These are phyloP conservation scores for Colletotrichum sp. DNA, from an alignment of 2,329 filamentous ascomycete genomes.

Conservation along the genomic window DNA sequence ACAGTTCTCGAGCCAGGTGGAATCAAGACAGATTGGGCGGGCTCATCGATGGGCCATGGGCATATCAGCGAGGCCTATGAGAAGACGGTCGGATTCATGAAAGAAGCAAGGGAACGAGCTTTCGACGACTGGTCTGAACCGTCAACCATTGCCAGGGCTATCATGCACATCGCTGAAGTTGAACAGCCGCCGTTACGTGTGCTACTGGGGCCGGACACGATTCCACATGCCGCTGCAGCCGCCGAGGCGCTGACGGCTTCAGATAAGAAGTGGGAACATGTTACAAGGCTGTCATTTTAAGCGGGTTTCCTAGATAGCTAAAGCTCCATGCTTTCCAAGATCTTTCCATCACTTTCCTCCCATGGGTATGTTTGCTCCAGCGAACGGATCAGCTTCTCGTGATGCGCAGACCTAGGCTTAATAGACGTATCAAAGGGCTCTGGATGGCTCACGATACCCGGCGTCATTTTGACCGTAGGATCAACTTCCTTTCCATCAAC, in stretches of 20 bases:
- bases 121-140: not conserved
- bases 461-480: not conserved
- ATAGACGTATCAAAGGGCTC: slow-evolving; percentile 1
- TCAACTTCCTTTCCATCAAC: slow-evolving; percentile 40
- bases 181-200: not conserved
- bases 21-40: slow-evolving; percentile 45
- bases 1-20: slow-evolving; percentile 45
- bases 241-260: not conserved
- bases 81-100: slow-evolving; percentile 35
- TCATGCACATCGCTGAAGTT: not conserved
- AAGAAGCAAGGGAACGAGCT: not conserved
- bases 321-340: not conserved
- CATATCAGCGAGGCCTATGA: slow-evolving; percentile 38
- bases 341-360: slow-evolving; percentile 13
- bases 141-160: not conserved
- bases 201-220: not conserved
- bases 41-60: slow-evolving; percentile 28
- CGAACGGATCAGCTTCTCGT: slow-evolving; percentile 17
- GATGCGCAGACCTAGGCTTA: slow-evolving; percentile 9
- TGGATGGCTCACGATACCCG: slow-evolving; percentile 18
- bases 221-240: not conserved
- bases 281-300: not conserved
- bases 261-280: not conserved
- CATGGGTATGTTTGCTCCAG: slow-evolving; percentile 16
- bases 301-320: not conserved